A percentile compares a stretch with the other conserved stretches of the same genome.
phyloP scores from a whole-genome alignment of 495 filamentous ascomycete genomes.

The Penicillium diatomitis region DNA sequence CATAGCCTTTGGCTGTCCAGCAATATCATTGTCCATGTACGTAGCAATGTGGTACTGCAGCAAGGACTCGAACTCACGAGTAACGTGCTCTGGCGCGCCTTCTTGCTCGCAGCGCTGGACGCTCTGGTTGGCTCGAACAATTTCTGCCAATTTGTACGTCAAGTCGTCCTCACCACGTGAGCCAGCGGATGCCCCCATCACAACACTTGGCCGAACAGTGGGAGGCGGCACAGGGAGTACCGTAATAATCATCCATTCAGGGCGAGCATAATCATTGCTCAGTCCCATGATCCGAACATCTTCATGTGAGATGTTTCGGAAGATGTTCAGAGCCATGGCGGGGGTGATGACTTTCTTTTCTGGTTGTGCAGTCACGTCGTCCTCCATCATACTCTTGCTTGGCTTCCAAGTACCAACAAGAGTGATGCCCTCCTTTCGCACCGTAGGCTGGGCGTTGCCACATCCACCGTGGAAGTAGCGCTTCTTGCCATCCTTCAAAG shows the following conservation, averaged over 20 bases:
- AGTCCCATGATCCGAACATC: conserved; percentile 82
- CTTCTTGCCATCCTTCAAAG: conserved; percentile 38
- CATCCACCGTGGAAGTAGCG: conserved; percentile 74
- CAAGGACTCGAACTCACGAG: conserved; percentile 78
- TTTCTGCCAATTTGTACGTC: conserved; percentile 97
- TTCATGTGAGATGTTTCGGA: conserved; percentile 68
- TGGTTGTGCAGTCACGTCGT: conserved; percentile 50
- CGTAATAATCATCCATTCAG: conserved; percentile 97
- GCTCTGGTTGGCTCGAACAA: conserved; percentile 94
- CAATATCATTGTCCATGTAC: conserved; percentile 99
- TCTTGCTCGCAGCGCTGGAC: conserved; percentile 80
- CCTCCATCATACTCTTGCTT: conserved; percentile 56
- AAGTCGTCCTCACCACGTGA: conserved; percentile 94
- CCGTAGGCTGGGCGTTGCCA: conserved; percentile 78
- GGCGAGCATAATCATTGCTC: conserved; percentile 85
- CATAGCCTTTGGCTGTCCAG: conserved; percentile 87
- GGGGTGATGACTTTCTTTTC: conserved; percentile 85
- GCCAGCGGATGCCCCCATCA: conserved; percentile 76
- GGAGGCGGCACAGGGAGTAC: conserved; percentile 92
- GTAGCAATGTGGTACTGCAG: conserved; percentile 98
- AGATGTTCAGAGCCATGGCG: conserved; percentile 70
- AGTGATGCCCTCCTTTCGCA: conserved; percentile 76
- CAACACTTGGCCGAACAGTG: conserved; percentile 90
- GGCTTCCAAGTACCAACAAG: conserved; percentile 75
- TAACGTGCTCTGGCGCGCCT: conserved; percentile 81